Conservation (phyloP, 2,329 filamentous ascomycete genomes). For the Orbilia blumenaviensis region DNA sequence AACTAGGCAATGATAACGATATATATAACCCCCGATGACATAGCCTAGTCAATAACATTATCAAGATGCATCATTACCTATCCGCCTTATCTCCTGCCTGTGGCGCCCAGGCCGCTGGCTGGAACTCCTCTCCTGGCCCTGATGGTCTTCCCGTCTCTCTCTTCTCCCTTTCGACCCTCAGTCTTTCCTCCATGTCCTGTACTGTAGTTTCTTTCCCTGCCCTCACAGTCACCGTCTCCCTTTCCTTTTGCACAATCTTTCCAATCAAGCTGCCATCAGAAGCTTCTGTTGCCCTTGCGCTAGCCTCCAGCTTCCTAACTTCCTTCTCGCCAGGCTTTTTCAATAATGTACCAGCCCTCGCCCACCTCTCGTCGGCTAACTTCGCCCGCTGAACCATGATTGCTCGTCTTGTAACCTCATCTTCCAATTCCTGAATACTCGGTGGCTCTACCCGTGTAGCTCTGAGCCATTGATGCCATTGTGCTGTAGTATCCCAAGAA, state of each 20-base stretch:
- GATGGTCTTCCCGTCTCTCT: slow-evolving; percentile 31
- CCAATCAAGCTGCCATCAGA: slow-evolving; percentile 28
- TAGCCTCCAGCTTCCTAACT: slow-evolving; percentile 11
- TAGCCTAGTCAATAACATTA: no score
- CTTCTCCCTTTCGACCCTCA: slow-evolving; percentile 43
- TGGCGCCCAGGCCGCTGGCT: slow-evolving; percentile 36
- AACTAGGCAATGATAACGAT: no score
- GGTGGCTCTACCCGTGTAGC: slow-evolving; percentile 69
- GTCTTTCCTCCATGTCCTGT: slow-evolving; percentile 39
- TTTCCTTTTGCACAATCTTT: background rate
- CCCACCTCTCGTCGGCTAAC: slow-evolving; percentile 72
- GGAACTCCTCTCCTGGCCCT: slow-evolving; percentile 41
- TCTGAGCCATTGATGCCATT: slow-evolving; percentile 76
- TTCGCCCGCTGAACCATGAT: slow-evolving; percentile 69
- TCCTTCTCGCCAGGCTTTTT: slow-evolving; percentile 24
- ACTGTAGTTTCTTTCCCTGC: slow-evolving; percentile 33
- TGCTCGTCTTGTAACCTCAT: slow-evolving; percentile 65
- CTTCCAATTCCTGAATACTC: slow-evolving; percentile 67
- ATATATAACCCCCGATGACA: background rate
- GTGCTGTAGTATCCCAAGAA: slow-evolving; percentile 58
- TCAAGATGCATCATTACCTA: background rate
- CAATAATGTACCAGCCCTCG: slow-evolving; percentile 67
- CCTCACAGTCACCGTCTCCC: background rate
- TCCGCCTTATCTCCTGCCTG: background rate
- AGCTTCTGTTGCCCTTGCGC: slow-evolving; percentile 11